Evolutionary conservation across 495 filamentous ascomycete species (phyloP).

Genomic region (Staphylotrichum tortipilum): DNA sequence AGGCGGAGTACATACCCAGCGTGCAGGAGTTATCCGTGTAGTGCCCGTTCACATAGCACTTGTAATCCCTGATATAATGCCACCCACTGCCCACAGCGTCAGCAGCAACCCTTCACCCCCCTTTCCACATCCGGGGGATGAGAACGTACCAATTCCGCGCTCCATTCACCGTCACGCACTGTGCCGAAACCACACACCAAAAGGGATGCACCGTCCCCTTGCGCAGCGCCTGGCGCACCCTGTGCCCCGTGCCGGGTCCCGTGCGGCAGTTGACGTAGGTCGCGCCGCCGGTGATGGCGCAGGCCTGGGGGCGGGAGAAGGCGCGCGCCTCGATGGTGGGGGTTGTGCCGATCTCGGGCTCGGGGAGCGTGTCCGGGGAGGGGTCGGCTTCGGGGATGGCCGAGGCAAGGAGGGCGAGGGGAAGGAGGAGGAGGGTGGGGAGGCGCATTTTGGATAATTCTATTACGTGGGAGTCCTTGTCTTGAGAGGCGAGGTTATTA

Average conservation of each 20-base stretch:
- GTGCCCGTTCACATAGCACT: slow-evolving; percentile 1
- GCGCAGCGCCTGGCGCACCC: neutral
- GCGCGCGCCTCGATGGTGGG: neutral
- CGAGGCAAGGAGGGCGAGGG: too few species aligned
- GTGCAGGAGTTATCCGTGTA: neutral
- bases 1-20: neutral
- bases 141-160: neutral
- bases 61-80: neutral
- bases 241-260: neutral
- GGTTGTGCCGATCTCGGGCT: too few species aligned
- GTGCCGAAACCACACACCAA: neutral
- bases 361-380: too few species aligned
- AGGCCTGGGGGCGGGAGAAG: neutral
- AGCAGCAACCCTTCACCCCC: too few species aligned
- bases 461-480: too few species aligned
- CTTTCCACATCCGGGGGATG: too few species aligned
- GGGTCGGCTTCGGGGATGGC: too few species aligned
- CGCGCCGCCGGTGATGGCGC: neutral
- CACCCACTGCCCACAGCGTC: neutral
- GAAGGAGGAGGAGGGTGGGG: too few species aligned
- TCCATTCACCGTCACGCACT: neutral
- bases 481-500: too few species aligned
- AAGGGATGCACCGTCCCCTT: neutral
- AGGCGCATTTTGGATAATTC: too few species aligned
- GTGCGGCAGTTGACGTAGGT: neutral